Evolutionary conservation across 2,329 filamentous ascomycete genomes (phyloP), one percentile per base, ranked within the genome.

Genomic region (Diaporthe helianthi): DNA sequence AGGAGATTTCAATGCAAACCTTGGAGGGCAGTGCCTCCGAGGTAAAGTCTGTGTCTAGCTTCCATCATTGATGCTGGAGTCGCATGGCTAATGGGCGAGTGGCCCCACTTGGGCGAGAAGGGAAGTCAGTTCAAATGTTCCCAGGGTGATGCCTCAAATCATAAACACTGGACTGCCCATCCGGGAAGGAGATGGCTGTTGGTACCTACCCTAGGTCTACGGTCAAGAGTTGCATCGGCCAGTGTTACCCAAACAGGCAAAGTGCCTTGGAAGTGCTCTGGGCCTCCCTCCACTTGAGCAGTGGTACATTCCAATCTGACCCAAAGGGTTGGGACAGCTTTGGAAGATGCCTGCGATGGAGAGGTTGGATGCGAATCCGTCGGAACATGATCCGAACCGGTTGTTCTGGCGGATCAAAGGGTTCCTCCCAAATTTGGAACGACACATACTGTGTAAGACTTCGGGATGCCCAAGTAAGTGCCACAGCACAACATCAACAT

Each of bases 171-270:
- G 26, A 49, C 58, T 63, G 24, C 58, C 58, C 47, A 61, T 61
- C 58, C 58, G 58, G 58, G 41, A 47, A 36, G 58, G 58, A 61
- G 31, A 46, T 31, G 41, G 44, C 41, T 63, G 58, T 36, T 49
- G 44, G 29, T 29, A 36, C 29, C n/a, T n/a, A n/a, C n/a, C n/a
- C n/a, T n/a, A n/a, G n/a, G n/a, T n/a, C n/a, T n/a, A n/a, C n/a
- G n/a, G n/a, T 49, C 31, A 13, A 58, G 65, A 65, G 41, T 58
- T 49, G 65, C 65, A 67, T 67, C 65, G 65, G 52, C 31, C 41
- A 33, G 52, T 47, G 52, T 58, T 54, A 63, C 65, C 65, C n/a
- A 67, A 67, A 49, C 31, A 38, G 65, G 52, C 41, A 49, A 41
- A 38, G 41, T 54, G 46, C 41, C 31, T 51, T 58, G 52, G 31